These are phyloP conservation scores for Acrocalymma vagum DNA, from an alignment of 2,329 filamentous ascomycete species.

Conservation along the genomic window DNA sequence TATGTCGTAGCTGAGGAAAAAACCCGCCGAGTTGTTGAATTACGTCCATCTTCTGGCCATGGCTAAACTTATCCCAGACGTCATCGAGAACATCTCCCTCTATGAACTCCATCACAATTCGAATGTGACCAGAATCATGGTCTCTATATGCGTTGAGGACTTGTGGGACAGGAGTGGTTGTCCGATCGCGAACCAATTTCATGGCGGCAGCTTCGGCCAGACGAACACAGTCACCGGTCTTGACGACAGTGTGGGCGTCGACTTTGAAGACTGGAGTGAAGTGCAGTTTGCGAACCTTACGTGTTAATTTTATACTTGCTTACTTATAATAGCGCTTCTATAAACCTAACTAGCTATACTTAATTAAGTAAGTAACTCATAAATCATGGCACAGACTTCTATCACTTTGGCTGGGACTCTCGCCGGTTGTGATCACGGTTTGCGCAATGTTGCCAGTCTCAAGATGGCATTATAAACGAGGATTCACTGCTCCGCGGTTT, in stretches of 20 bases:
- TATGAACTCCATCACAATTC: conserved; percentile 26
- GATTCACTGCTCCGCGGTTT: too few species aligned
- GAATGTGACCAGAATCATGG: conserved; percentile 8
- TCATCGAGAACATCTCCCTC: conserved; percentile 18
- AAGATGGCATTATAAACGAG: too few species aligned
- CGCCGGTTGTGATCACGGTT: too few species aligned
- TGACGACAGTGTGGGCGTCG: conserved; percentile 9
- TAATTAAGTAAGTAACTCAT: too few species aligned
- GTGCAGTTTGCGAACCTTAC: too few species aligned
- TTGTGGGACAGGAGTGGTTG: conserved; percentile 12
- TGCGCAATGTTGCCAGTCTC: too few species aligned
- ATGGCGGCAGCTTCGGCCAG: conserved; percentile 13
- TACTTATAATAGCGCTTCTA: too few species aligned
- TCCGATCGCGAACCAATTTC: conserved; percentile 12
- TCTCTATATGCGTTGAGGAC: conserved; percentile 17
- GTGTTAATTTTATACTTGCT: too few species aligned
- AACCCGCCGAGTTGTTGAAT: conserved; percentile 17
- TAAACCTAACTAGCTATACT: too few species aligned
- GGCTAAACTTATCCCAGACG: conserved; percentile 13
- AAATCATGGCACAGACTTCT: too few species aligned
- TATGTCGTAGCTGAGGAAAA: conserved; percentile 15
- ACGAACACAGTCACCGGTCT: conserved; percentile 10
- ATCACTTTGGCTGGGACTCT: too few species aligned
- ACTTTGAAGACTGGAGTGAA: conserved; percentile 13
- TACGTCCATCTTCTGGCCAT: conserved; percentile 7